phyloP scores from a whole-genome alignment of 1,284 basidiomycete genomes.

The Ceratobasidium sp. region DNA sequence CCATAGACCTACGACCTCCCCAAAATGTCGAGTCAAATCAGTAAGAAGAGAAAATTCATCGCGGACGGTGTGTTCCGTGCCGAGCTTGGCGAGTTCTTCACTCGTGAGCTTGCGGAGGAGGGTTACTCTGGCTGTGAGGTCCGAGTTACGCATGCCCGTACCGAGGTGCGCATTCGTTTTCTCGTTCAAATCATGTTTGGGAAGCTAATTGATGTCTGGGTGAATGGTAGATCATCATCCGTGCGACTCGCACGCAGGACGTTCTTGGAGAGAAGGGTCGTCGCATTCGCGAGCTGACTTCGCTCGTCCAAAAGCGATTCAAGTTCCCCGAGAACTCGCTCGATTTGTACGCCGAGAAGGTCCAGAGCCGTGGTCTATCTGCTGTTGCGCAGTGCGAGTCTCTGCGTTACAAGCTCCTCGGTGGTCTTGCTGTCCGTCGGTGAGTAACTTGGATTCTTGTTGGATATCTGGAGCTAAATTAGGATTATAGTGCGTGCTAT shows the following conservation, averaged over 20 bases:
- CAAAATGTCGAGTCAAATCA: slow-evolving; percentile 84
- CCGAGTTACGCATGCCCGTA: slow-evolving; percentile 98
- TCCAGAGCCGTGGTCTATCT: slow-evolving; percentile 98
- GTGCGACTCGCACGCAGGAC: slow-evolving; percentile 99
- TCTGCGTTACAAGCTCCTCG: slow-evolving; percentile 98
- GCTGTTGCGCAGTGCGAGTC: slow-evolving; percentile 99
- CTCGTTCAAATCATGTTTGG: slow-evolving; percentile 20
- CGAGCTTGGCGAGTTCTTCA: slow-evolving; percentile 98
- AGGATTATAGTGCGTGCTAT: slow-evolving; percentile 86
- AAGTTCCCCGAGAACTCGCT: slow-evolving; percentile 99
- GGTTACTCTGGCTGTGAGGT: slow-evolving; percentile 99
- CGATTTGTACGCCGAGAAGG: slow-evolving; percentile 99
- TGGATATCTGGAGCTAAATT: slow-evolving; percentile 23
- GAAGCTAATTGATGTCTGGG: slow-evolving; percentile 10
- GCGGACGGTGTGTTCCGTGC: slow-evolving; percentile 99
- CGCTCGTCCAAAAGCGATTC: slow-evolving; percentile 99
- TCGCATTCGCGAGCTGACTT: slow-evolving; percentile 98
- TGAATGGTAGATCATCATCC: slow-evolving; percentile 89
- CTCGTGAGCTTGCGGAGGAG: slow-evolving; percentile 98
- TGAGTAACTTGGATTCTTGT: slow-evolving; percentile 55
- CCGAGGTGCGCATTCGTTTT: slow-evolving; percentile 70
- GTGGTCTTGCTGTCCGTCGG: slow-evolving; percentile 99
- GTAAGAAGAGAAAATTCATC: slow-evolving; percentile 97
- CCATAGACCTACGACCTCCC: slow-evolving; percentile 11
- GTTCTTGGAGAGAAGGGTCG: slow-evolving; percentile 99